phyloP scores from a whole-genome alignment of 257 asterid species.

The Voacanga thouarsii region DNA sequence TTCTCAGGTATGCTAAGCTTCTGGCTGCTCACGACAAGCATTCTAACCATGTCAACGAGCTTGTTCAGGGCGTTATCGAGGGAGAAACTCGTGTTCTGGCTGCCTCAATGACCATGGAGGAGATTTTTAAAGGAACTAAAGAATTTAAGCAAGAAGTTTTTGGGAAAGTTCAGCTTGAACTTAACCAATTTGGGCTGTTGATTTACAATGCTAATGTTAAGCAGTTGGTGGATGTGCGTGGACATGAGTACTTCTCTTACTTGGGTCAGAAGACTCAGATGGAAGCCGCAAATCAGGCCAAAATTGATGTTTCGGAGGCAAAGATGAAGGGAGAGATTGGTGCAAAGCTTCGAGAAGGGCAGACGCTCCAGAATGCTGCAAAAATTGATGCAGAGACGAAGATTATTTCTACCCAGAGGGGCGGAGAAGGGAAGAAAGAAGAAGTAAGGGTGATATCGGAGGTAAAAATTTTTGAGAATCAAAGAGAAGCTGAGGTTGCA shows the following conservation, averaged over 20 bases:
- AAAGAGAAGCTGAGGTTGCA: conserved; percentile 10
- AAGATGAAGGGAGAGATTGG: conserved; percentile 7
- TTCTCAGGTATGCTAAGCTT: conserved; percentile 7
- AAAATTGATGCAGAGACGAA: conserved; percentile 10
- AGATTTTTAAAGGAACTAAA: conserved; percentile 9
- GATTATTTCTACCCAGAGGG: conserved; percentile 4
- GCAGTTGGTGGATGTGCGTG: conserved; percentile 5
- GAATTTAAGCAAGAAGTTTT: conserved; percentile 6
- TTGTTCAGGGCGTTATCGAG: conserved; percentile 12
- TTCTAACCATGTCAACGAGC: conserved; percentile 6
- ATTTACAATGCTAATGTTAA: conserved; percentile 15
- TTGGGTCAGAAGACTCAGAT: conserved; percentile 13
- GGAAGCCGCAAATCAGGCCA: conserved; percentile 13
- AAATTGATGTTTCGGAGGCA: conserved; percentile 9
- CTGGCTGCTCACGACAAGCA: conserved; percentile 10
- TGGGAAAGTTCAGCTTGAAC: conserved; percentile 10
- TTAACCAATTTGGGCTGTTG: conserved; percentile 7
- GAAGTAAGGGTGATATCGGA: conserved; percentile 5
- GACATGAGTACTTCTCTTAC: conserved; percentile 8
- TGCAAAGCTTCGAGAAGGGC: conserved; percentile 2
- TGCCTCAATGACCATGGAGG: conserved; percentile 12
- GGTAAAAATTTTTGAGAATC: conserved; percentile 8
- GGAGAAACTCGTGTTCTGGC: conserved; percentile 17
- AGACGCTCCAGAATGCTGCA: conserved; percentile 4
- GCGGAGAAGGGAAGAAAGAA: background rate